phyloP scores from a whole-genome alignment of 345 rosid genomes.

The Eucalyptus decipiens region DNA sequence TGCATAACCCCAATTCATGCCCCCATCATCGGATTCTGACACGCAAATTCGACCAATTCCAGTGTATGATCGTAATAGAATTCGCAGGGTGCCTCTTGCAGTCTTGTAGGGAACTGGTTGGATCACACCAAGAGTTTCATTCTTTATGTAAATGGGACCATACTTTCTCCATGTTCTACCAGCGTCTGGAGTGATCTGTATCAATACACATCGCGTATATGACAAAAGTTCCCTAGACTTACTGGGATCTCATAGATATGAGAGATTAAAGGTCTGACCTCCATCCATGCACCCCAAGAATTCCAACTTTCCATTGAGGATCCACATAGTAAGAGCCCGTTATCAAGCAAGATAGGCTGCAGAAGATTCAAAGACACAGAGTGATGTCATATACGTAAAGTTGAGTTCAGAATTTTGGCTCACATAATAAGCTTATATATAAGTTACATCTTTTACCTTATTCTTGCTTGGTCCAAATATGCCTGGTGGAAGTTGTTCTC shows the following conservation, averaged over 20 bases:
- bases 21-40: constrained; percentile 72
- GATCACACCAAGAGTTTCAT: constrained; percentile 69
- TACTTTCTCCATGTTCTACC: constrained; percentile 77
- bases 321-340: constrained; percentile 70
- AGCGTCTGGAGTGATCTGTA: constrained; percentile 63
- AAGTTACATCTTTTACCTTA: constrained; percentile 29
- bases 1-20: constrained; percentile 67
- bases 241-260: not conserved
- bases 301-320: constrained; percentile 95
- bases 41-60: constrained; percentile 61
- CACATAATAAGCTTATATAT: not conserved
- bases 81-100: constrained; percentile 41
- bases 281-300: constrained; percentile 94
- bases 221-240: not conserved
- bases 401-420: not conserved
- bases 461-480: constrained; percentile 81
- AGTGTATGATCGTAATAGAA: constrained; percentile 49
- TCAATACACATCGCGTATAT: not conserved
- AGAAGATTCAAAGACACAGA: not conserved
- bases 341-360: constrained; percentile 76
- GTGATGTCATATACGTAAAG: not conserved
- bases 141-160: constrained; percentile 69
- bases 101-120: constrained; percentile 85
- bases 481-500: constrained; percentile 94
- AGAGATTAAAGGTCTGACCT: constrained; percentile 31